These are phyloP conservation scores for Cardamine occulta DNA, from an alignment of 345 rosid genomes.

Conservation along the genomic window DNA sequence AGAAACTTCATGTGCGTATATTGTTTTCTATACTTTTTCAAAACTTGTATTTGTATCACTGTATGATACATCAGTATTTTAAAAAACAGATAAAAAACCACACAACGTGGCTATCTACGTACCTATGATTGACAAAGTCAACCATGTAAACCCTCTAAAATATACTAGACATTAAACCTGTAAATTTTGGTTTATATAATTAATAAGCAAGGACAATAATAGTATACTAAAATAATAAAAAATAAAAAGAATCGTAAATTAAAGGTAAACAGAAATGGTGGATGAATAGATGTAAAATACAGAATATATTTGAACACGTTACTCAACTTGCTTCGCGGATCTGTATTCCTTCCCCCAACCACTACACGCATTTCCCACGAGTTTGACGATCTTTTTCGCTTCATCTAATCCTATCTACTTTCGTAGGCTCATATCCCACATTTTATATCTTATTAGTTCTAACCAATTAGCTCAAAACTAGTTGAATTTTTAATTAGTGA, in stretches of 20 bases:
- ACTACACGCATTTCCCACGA: conserved; percentile 46
- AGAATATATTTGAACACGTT: conserved; percentile 26
- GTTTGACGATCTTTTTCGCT: conserved; percentile 30
- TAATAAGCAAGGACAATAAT: background rate
- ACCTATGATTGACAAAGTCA: conserved; percentile 27
- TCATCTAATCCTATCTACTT: conserved; percentile 29
- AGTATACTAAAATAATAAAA: background rate
- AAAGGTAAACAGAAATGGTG: conserved; percentile 26
- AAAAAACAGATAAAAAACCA: background rate
- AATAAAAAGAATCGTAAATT: background rate
- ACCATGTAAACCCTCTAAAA: conserved; percentile 12
- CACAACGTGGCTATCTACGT: conserved; percentile 25
- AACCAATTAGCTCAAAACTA: background rate
- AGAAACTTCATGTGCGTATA: conserved; percentile 33
- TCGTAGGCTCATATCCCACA: background rate
- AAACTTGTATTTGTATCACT: conserved; percentile 4
- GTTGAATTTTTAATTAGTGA: background rate
- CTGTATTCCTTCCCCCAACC: conserved; percentile 36
- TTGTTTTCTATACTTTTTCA: background rate
- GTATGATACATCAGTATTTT: background rate
- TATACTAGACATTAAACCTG: background rate
- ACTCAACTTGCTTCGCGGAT: conserved; percentile 34
- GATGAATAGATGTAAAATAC: conserved; percentile 2
- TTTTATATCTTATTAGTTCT: conserved; percentile 10
- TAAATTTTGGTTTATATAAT: background rate